Base-by-base conservation (phyloP, 257 asterid species). In the Solanum appendiculatum region DNA sequence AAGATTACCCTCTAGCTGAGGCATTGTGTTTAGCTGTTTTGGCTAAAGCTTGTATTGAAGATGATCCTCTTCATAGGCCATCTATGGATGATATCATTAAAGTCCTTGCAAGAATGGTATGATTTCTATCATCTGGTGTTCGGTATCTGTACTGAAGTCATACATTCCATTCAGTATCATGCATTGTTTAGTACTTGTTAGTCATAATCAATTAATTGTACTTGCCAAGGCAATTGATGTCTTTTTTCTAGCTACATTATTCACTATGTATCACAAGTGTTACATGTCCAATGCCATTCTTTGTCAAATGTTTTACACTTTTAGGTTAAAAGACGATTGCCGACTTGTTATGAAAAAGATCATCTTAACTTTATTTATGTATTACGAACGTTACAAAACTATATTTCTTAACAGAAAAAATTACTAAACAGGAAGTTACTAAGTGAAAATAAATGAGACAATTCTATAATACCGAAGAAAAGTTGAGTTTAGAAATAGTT, bases 31-130 rank as follows among this genome's bases (percentile, higher is more conserved):
- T 95, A 31, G 94, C 94, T 13, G 96, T 95, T 27, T 88, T 95
- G n/a, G 98, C 95, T 34, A 93, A 94, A 60, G 94, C 98, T 6
- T 95, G 98, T 77, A 90, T 93, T 29, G 96, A 95, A 80, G 94
- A 94, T 46, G 95, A 95, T 82, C 97, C 98, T 2, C 29, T 88
- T 75, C 96, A 88, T 54, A 92, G 98, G 91, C 98, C 98, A 27
- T 90, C 96, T 0, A 93, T 93, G 92, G 98, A 95, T 56, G 96
- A 95, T 86, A 92, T 93, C 73, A 93, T 94, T n/a, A 94, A 94
- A 86, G 91, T 95, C 11, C 93, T 95, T 87, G 95, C 96, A 29
- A 92, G 97, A 89, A 92, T 95, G 95, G 90, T 94, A 27, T 95
- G 92, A 91, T 18, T n/a, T n/a, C n/a, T 23, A n/a, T 3, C 31